Base-by-base conservation (phyloP, 768 basidiomycete genomes). In the Russula lepida region DNA sequence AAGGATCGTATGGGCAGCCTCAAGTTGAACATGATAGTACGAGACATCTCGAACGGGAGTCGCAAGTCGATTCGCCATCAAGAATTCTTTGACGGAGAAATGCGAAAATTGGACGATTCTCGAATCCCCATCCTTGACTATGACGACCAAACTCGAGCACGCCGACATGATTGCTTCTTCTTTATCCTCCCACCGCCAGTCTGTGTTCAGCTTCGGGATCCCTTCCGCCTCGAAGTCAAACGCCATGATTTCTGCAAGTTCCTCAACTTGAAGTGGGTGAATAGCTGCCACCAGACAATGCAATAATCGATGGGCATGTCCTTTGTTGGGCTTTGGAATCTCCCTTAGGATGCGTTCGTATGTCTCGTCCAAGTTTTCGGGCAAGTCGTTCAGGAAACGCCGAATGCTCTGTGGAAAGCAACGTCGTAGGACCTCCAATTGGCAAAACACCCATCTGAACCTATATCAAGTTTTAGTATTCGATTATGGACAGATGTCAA, bases 391-490 rank as follows among this genome's bases (percentile, higher is more conserved):
- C 8, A 54, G 53, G 27, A 43, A 21, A 54, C 27, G 37, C 9
- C 53, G 53, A 6, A 54, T 13, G 13, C 39, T 54, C 6, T 44
- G 5, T 19, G 43, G 53, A 11, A 54, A 28, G 37, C 50, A 54
- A 1, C 54, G n/a, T 0, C 58, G 51, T 2, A 59, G 33, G 25
- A 23, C 21, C 15, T 46, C 41, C 19, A 59, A 25, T 41, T 59
- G 58, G 23, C 58, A 53, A 9, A 33, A 51, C 4, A 54, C 58
- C 58, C 43, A 59, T 15, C 50, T 23, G 37, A 59, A 59, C 50
- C 58, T 59, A 25, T 25, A 6, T 53, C 17, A 53, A 19, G 7
- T 27, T 28, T 7, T 39, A 2, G 19, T 23, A 2, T 23, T 19
- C 27, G 23, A 6, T 27, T n/a, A 25, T 46, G 6, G 19, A 25